phyloP scores from a whole-genome alignment of 2,329 filamentous ascomycete species.

The Arthrocladium fulminans region DNA sequence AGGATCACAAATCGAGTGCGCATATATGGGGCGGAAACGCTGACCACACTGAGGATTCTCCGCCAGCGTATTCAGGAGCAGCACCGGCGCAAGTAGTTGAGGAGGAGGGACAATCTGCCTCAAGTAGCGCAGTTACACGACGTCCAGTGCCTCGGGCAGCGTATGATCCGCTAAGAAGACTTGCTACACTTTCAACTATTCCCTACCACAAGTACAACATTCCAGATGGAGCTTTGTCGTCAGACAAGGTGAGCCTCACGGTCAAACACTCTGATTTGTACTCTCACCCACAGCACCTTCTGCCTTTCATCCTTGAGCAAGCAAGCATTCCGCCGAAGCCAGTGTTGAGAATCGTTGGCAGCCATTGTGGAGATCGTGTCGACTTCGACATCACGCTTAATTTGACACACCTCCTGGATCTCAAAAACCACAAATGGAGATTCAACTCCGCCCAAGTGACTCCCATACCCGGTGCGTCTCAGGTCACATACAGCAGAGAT shows the following conservation, averaged over 20 bases:
- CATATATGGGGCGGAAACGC: constrained; percentile 2
- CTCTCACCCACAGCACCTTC: constrained; percentile 20
- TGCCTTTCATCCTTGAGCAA: constrained; percentile 25
- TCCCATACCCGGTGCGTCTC: constrained; percentile 16
- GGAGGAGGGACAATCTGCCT: neutral
- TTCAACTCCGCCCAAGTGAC: constrained; percentile 12
- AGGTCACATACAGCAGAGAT: constrained; percentile 10
- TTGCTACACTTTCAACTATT: constrained; percentile 19
- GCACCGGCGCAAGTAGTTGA: neutral
- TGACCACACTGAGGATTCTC: neutral
- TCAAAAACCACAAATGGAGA: constrained; percentile 9
- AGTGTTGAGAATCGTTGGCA: constrained; percentile 23
- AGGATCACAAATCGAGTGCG: constrained; percentile 8
- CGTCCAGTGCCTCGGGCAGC: neutral
- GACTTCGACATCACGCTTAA: constrained; percentile 26
- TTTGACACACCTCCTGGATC: constrained; percentile 21
- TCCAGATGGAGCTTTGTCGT: constrained; percentile 21
- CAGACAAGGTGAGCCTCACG: constrained; percentile 23
- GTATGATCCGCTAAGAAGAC: constrained; percentile 14
- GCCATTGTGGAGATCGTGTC: constrained; percentile 10
- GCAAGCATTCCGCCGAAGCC: constrained; percentile 25
- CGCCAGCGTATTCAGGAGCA: constrained; percentile 1
- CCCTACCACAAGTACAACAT: constrained; percentile 25
- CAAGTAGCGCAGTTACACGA: neutral
- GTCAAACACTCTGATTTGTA: constrained; percentile 22